phyloP scores from a whole-genome alignment of 78 protist genomes.

The Dictyostelium intermedium region DNA sequence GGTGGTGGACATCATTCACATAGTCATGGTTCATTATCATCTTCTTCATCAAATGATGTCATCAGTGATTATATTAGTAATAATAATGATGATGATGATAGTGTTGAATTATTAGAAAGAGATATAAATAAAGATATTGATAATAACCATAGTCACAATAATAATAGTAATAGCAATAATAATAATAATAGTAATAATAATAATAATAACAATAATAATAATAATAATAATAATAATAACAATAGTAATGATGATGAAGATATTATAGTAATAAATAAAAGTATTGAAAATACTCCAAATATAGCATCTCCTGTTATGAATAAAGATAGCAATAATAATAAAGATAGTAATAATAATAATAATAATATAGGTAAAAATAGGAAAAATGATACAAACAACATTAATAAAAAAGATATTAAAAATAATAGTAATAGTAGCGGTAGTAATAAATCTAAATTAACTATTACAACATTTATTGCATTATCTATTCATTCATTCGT shows the following conservation, averaged over 20 bases:
- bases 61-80: background rate
- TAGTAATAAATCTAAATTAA: slow-evolving; percentile 9
- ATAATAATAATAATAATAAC: background rate
- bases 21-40: background rate
- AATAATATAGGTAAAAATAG: background rate
- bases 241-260: background rate
- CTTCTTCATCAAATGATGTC: background rate
- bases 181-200: background rate
- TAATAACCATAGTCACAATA: background rate
- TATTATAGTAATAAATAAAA: background rate
- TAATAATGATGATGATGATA: background rate
- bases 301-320: background rate
- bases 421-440: background rate
- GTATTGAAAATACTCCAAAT: background rate
- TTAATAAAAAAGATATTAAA: background rate
- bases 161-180: background rate
- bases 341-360: background rate
- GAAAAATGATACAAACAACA: background rate
- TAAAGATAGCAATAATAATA: background rate
- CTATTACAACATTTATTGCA: slow-evolving; percentile 63
- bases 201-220: too few relatives aligned
- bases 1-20: slow-evolving; percentile 42
- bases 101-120: background rate
- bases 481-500: slow-evolving; percentile 67
- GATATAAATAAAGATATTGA: background rate